Base-by-base conservation (phyloP, 305 asterid species). In the Solanum aculeatissimum region DNA sequence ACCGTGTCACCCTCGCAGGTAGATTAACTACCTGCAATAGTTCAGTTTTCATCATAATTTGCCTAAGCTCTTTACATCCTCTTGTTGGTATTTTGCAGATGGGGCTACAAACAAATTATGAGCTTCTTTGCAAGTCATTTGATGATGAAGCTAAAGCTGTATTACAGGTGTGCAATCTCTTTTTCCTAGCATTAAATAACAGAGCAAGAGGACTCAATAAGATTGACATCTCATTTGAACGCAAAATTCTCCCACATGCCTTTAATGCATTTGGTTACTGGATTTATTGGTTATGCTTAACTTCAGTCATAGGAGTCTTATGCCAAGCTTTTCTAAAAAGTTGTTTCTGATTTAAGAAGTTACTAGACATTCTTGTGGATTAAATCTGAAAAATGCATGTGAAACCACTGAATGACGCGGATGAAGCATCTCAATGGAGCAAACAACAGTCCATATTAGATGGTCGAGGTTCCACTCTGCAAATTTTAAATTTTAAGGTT, bases 61-160 rank as follows among this genome's bases (percentile, higher is more conserved):
- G 66, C 66, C 38, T 70, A 49, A 71, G 81, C 54, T 58, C 32
- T 66, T 86, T 74, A 49, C 80, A 79, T 84, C 83, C 23, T 66
- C 65, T 55, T 83, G 16, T 51, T 83, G 18, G 66, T 53, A 70
- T 65, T n/a, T n/a, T 80, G 89, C 93, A 92, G 98, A 83, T 92
- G 84, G 95, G 93, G 69, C 60, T 84, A 70, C 87, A 91, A 87
- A 90, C 87, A 60, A 95, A 86, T 90, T 95, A 96, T 86, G 98
- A 96, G 90, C 93, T 96, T 89, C 98, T 96, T 75, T 95, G 97
- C 82, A 95, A 95, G 90, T 87, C 94, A 80, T 92, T 95, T 87
- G 90, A 91, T 86, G 70, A 70, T 85, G 97, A 93, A 85, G 98
- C 97, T 85, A 90, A 87, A 88, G 89, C 85, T 71, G 86, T 86